Evolutionary conservation across 2,329 filamentous ascomycete genomes (phyloP).

Genomic region (Pestalotiopsis fici): DNA sequence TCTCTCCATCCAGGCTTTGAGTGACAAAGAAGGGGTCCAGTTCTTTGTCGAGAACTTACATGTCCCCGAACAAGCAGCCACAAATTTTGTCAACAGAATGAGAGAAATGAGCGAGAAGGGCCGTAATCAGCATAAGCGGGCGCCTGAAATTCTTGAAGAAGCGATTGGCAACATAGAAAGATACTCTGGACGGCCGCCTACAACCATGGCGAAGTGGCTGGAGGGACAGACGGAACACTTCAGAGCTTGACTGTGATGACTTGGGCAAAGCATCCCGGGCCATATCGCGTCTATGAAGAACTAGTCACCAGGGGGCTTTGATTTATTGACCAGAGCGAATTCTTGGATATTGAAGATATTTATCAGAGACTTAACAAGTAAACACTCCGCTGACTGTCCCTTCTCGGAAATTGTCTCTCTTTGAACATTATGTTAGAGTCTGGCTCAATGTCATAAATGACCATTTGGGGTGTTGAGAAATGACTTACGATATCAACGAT

Average conservation of each 20-base stretch:
- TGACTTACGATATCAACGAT: constrained; percentile 33
- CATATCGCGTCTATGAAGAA: too few relatives aligned
- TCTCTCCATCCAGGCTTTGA: neutral
- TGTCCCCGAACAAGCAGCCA: neutral
- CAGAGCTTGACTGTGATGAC: neutral
- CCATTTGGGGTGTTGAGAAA: neutral
- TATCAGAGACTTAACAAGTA: neutral
- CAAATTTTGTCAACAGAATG: neutral
- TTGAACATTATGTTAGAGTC: neutral
- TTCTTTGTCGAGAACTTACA: neutral
- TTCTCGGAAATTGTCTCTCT: constrained; percentile 5
- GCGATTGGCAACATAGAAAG: neutral
- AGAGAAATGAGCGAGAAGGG: neutral
- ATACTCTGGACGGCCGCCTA: neutral
- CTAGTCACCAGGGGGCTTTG: too few relatives aligned
- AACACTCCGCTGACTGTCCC: constrained; percentile 2
- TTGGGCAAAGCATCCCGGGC: too few relatives aligned
- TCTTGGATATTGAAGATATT: too few relatives aligned
- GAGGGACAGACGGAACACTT: neutral
- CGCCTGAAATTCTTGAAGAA: neutral
- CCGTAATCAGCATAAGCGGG: neutral
- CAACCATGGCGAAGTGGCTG: neutral
- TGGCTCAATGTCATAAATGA: neutral
- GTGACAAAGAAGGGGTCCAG: neutral
- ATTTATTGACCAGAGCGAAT: too few relatives aligned